These are phyloP conservation scores for Corchorus olitorius DNA, from an alignment of 345 rosid species.

Conservation along the genomic window DNA sequence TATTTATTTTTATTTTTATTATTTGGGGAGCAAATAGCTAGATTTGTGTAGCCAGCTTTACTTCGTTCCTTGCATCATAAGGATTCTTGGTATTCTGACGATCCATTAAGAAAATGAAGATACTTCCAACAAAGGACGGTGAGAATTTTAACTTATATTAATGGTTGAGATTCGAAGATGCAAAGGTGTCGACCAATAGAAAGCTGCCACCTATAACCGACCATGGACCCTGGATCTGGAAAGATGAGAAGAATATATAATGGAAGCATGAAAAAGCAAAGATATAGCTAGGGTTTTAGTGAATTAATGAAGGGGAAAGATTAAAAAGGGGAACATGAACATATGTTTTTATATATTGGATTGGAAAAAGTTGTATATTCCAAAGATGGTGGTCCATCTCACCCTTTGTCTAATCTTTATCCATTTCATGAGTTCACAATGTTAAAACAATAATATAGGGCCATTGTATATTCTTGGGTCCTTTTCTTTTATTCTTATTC, in stretches of 20 bases:
- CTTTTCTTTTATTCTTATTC: too few species aligned
- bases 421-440: too few species aligned
- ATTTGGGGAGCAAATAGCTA: background rate
- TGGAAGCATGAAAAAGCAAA: background rate
- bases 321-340: too few species aligned
- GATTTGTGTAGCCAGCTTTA: background rate
- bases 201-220: slow-evolving; percentile 12
- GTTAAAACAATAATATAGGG: too few species aligned
- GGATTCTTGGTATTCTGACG: background rate
- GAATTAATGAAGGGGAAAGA: background rate
- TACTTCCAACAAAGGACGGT: background rate
- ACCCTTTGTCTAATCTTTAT: too few species aligned
- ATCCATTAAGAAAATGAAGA: background rate
- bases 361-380: too few species aligned
- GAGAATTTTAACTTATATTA: background rate
- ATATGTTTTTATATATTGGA: too few species aligned
- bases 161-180: background rate
- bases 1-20: background rate
- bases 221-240: background rate
- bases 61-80: background rate
- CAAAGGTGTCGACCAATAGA: background rate
- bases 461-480: too few species aligned
- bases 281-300: too few species aligned
- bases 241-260: background rate
- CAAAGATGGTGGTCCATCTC: too few species aligned